Evolutionary conservation across 805 yeast genomes (phyloP).

Genomic region (Suhomyces vadensis): DNA sequence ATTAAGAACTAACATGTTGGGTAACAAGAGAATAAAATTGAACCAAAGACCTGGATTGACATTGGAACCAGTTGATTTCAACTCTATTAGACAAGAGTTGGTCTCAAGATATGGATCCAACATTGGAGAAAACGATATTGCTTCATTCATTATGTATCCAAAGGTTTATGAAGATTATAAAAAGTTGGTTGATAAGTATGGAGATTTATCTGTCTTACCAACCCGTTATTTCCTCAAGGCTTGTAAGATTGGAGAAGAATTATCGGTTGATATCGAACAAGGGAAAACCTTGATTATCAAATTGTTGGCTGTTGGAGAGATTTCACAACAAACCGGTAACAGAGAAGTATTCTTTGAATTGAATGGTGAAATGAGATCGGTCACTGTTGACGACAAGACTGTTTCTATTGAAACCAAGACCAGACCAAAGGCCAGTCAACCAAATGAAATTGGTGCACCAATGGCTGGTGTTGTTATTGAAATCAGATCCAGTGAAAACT

Average conservation of each 20-base stretch:
- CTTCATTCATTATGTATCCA: slow-evolving; percentile 97
- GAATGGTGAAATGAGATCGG: slow-evolving; percentile 98
- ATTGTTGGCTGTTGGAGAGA: slow-evolving; percentile 89
- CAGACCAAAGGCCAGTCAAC: slow-evolving; percentile 90
- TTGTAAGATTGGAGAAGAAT: slow-evolving; percentile 84
- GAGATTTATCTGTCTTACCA: slow-evolving; percentile 93
- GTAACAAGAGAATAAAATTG: slow-evolving; percentile 90
- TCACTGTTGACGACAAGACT: slow-evolving; percentile 83
- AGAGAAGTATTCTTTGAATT: slow-evolving; percentile 97
- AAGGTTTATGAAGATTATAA: slow-evolving; percentile 91
- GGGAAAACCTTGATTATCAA: slow-evolving; percentile 93
- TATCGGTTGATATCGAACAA: slow-evolving; percentile 84
- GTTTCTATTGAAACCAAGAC: slow-evolving; percentile 83
- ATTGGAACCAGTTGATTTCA: slow-evolving; percentile 81
- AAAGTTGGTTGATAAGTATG: slow-evolving; percentile 71
- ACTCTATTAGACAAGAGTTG: slow-evolving; percentile 69
- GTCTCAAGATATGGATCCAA: slow-evolving; percentile 68
- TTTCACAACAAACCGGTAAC: slow-evolving; percentile 79
- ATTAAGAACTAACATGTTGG: slow-evolving; percentile 83
- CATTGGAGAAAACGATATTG: slow-evolving; percentile 84
- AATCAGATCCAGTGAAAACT: slow-evolving; percentile 84
- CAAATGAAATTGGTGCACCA: slow-evolving; percentile 95
- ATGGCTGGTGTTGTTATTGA: slow-evolving; percentile 99
- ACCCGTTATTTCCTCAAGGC: slow-evolving; percentile 88
- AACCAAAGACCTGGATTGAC: slow-evolving; percentile 89